phyloP scores from a whole-genome alignment of 139 green algal species.

The Trebouxia sp. region DNA sequence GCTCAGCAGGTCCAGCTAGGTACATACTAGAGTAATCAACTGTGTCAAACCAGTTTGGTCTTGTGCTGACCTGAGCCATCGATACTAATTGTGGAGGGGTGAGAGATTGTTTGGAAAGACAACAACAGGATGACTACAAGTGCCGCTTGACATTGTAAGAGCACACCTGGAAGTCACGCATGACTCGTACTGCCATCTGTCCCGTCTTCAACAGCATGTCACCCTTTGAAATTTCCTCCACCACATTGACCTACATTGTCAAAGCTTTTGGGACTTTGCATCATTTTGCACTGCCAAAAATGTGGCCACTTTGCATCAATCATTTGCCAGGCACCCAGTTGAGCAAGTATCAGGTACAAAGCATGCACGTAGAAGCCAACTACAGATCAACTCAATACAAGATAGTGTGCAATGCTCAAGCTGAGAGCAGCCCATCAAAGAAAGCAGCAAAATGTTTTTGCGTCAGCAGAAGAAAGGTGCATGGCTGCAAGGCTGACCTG shows the following conservation, averaged over 20 bases:
- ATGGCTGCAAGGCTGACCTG: slow-evolving; percentile 53
- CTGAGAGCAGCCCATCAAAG: neutral
- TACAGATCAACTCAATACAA: too few relatives aligned
- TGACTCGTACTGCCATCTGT: slow-evolving; percentile 42
- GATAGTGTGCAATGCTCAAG: too few relatives aligned
- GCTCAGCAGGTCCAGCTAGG: too few relatives aligned
- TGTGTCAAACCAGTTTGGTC: neutral
- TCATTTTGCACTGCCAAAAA: neutral
- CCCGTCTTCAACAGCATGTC: slow-evolving; percentile 59
- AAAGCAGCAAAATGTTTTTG: too few relatives aligned
- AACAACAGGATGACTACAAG: neutral
- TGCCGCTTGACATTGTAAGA: neutral
- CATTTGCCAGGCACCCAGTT: too few relatives aligned
- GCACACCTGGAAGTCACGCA: slow-evolving; percentile 50
- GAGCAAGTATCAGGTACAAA: too few relatives aligned
- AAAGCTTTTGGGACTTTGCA: neutral
- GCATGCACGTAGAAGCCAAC: too few relatives aligned
- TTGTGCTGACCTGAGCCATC: too few relatives aligned
- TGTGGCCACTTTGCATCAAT: too few relatives aligned
- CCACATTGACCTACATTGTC: slow-evolving; percentile 35
- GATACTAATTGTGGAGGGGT: too few relatives aligned
- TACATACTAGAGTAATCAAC: too few relatives aligned
- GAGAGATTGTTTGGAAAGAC: neutral
- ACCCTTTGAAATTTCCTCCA: slow-evolving; percentile 52
- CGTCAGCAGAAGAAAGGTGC: too few relatives aligned